phyloP scores from a whole-genome alignment of 2,329 filamentous ascomycete genomes.

The Sphaerulina vaccinii region DNA sequence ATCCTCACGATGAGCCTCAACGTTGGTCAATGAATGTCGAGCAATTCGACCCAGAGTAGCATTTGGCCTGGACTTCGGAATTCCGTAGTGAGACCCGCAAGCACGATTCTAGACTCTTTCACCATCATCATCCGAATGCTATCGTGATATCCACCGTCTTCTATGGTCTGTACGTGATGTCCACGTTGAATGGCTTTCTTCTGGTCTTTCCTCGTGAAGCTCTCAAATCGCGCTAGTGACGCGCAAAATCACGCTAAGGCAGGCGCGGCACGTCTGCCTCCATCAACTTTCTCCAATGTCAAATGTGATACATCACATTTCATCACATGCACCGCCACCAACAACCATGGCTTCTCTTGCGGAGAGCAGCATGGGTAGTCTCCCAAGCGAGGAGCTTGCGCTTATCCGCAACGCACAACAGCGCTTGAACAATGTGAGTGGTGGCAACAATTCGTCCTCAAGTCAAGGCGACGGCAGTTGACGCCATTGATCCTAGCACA shows the following conservation, averaged over 20 bases:
- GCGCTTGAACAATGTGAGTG: conserved; percentile 27
- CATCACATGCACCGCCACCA: not conserved
- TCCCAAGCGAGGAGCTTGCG: conserved; percentile 24
- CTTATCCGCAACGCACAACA: conserved; percentile 20
- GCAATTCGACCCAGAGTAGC: too few relatives aligned
- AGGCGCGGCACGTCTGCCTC: conserved; percentile 9
- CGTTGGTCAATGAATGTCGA: too few relatives aligned
- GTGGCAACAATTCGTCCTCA: not conserved
- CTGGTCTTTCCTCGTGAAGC: not conserved
- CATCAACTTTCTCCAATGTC: not conserved
- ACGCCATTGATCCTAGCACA: conserved; percentile 33
- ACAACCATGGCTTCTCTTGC: conserved; percentile 29
- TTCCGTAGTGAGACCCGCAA: too few relatives aligned
- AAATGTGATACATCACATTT: conserved; percentile 3
- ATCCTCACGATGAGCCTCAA: too few relatives aligned
- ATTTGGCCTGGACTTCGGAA: too few relatives aligned
- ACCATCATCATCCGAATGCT: too few relatives aligned
- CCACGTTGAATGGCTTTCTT: not conserved
- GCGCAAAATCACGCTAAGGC: too few relatives aligned
- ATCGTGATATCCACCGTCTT: too few relatives aligned
- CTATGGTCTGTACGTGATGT: too few relatives aligned
- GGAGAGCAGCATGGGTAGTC: conserved; percentile 30
- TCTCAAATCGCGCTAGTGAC: not conserved
- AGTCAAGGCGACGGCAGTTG: conserved; percentile 20
- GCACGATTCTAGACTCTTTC: too few relatives aligned